Conservation (phyloP, 2,329 filamentous ascomycete genomes). For the Fusarium redolens region DNA sequence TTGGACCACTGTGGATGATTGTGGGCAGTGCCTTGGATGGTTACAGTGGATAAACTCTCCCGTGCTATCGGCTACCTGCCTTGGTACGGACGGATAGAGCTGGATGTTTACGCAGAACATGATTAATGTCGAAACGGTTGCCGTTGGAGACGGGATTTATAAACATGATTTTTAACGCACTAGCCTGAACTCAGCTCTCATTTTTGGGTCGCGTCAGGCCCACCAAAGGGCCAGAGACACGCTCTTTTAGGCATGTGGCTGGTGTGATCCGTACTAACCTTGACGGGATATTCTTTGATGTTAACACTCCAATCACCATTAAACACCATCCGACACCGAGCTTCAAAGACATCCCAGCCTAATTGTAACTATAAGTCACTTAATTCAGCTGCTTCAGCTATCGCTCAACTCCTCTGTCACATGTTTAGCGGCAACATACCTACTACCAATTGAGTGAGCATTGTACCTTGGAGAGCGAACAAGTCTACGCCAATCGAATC, state of each 20-base stretch:
- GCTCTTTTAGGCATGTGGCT: conserved; percentile 23
- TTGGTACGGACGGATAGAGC: neutral
- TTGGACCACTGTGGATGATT: conserved; percentile 1
- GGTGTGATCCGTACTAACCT: conserved; percentile 15
- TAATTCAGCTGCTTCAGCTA: neutral
- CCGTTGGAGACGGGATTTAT: conserved; percentile 27
- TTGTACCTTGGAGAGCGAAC: neutral
- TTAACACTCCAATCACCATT: conserved; percentile 20
- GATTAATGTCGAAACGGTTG: conserved; percentile 29
- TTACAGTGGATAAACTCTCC: neutral
- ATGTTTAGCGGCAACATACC: neutral
- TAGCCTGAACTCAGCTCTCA: neutral
- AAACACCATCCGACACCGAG: conserved; percentile 11
- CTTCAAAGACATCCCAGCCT: neutral
- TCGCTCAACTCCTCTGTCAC: neutral
- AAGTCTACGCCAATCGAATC: neutral
- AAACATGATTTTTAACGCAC: conserved; percentile 16
- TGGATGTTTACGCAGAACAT: conserved; percentile 6
- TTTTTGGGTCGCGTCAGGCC: conserved; percentile 18
- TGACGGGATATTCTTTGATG: conserved; percentile 9
- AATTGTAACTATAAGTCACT: neutral
- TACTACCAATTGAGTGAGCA: conserved; percentile 3
- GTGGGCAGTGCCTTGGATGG: neutral
- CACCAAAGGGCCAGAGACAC: neutral
- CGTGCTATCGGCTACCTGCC: neutral